These are phyloP conservation scores for Calocera cornea DNA, from an alignment of 768 basidiomycete species.

Conservation along the genomic window DNA sequence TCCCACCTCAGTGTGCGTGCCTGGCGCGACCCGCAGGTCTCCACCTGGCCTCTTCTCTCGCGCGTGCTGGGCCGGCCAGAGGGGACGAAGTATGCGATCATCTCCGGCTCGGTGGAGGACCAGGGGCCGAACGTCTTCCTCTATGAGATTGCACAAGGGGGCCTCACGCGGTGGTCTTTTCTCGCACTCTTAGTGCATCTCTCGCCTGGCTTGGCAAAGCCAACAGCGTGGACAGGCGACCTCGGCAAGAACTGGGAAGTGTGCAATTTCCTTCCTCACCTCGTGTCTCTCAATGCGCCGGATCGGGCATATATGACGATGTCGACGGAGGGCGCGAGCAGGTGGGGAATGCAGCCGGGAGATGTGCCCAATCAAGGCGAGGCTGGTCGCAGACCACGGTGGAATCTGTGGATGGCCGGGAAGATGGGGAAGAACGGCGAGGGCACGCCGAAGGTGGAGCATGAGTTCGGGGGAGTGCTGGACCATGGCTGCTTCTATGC, in stretches of 20 bases:
- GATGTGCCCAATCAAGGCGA: background rate
- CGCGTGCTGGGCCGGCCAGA: background rate
- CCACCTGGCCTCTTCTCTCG: background rate
- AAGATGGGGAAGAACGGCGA: background rate
- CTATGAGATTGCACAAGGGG: background rate
- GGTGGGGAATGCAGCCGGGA: background rate
- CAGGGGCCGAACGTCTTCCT: background rate
- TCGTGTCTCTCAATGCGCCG: background rate
- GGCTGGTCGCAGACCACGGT: background rate
- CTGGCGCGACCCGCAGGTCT: conserved; percentile 1
- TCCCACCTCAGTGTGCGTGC: background rate
- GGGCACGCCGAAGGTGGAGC: background rate
- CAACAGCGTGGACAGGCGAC: background rate
- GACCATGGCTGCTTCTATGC: conserved; percentile 5
- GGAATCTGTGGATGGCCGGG: background rate
- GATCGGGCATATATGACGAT: background rate
- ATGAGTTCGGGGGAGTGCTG: background rate
- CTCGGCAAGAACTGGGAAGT: conserved; percentile 7
- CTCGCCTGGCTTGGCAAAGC: background rate
- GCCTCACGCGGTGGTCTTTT: background rate
- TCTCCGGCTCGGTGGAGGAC: background rate
- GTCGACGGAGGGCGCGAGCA: background rate
- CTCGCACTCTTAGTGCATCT: background rate
- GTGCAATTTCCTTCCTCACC: background rate
- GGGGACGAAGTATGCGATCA: background rate